Conservation (phyloP, 1,139 yeast genomes). For the Magnusiomyces ingens region DNA sequence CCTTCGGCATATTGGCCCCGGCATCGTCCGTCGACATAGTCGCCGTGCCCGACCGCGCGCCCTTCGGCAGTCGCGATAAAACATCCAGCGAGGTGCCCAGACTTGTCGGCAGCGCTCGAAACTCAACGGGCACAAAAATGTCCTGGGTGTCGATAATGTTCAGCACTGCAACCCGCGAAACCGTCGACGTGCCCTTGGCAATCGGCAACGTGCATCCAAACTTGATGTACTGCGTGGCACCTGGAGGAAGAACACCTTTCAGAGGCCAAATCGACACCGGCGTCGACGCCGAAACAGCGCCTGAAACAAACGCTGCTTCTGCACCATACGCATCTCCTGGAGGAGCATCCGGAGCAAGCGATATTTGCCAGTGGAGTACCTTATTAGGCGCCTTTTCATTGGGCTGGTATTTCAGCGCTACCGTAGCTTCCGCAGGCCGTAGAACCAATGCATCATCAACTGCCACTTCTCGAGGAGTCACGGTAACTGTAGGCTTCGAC, state of each 20-base stretch:
- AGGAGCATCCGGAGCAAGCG: constrained; percentile 7
- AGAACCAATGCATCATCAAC: constrained; percentile 19
- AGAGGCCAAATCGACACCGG: constrained; percentile 19
- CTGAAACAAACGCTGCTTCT: neutral
- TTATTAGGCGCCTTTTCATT: constrained; percentile 6
- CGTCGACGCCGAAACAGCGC: neutral
- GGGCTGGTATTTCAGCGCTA: constrained; percentile 10
- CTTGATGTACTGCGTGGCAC: constrained; percentile 22
- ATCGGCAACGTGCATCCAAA: constrained; percentile 7
- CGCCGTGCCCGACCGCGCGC: constrained; percentile 24
- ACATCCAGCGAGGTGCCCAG: constrained; percentile 30
- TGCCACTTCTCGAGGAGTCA: constrained; percentile 27
- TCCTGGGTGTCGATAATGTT: constrained; percentile 31
- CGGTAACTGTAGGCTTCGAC: constrained; percentile 36
- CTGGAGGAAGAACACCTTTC: constrained; percentile 25
- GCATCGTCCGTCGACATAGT: constrained; percentile 15
- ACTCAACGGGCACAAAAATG: constrained; percentile 30
- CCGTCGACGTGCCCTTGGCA: constrained; percentile 5
- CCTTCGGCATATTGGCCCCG: constrained; percentile 28
- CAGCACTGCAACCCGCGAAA: constrained; percentile 27
- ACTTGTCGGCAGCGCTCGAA: constrained; percentile 28
- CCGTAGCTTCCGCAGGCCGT: constrained; percentile 13
- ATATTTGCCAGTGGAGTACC: constrained; percentile 5
- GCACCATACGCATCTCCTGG: neutral
- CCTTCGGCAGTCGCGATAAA: constrained; percentile 27